phyloP scores from a whole-genome alignment of 2,329 filamentous ascomycete species.

The Penicillium sp. region DNA sequence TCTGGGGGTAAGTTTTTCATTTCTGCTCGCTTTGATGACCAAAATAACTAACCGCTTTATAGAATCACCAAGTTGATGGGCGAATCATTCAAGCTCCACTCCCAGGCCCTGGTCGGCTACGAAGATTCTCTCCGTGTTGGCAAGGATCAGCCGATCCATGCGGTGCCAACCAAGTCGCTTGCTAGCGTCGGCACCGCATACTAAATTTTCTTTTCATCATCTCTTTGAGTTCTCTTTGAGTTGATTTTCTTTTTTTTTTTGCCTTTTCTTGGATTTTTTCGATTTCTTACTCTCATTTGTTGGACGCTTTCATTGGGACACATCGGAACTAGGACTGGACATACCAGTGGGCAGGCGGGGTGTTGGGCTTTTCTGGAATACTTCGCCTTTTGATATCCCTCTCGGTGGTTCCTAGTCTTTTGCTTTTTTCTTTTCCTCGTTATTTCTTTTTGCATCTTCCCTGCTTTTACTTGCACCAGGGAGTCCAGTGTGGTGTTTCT shows the following conservation, averaged over 20 bases:
- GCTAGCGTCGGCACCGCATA: constrained; percentile 45
- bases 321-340: constrained; percentile 38
- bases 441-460: constrained; percentile 31
- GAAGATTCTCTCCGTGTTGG: constrained; percentile 61
- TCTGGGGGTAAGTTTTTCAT: constrained; percentile 82
- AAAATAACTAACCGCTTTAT: constrained; percentile 12
- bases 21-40: background rate
- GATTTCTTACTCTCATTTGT: constrained; percentile 32
- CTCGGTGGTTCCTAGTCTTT: constrained; percentile 33
- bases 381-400: constrained; percentile 32
- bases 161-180: constrained; percentile 45
- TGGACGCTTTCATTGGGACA: constrained; percentile 43
- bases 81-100: constrained; percentile 95
- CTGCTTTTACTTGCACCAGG: constrained; percentile 39
- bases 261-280: constrained; percentile 26
- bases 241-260: constrained; percentile 21
- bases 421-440: constrained; percentile 20
- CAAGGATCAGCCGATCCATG: constrained; percentile 43
- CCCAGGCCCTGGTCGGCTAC: constrained; percentile 90
- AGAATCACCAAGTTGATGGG: constrained; percentile 78
- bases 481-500: constrained; percentile 47
- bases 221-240: constrained; percentile 9
- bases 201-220: constrained; percentile 27
- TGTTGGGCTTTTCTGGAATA: constrained; percentile 31
- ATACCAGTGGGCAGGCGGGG: constrained; percentile 34